These are phyloP conservation scores for Discostella stelligera DNA, from an alignment of 352 stramenopile species.

Conservation along the genomic window DNA sequence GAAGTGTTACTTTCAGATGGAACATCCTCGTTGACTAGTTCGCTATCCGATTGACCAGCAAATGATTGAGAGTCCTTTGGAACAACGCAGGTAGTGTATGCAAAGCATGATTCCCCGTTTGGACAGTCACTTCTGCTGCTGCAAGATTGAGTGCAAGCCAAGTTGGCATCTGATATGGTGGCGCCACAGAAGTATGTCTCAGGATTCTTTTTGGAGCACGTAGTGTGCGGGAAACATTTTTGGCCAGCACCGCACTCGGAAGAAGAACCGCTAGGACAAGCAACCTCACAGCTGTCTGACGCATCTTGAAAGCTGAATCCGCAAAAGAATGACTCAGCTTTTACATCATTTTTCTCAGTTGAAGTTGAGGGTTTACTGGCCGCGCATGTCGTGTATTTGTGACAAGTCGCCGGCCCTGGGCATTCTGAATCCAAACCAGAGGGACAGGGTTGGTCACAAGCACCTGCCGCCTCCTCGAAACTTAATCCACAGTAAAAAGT, in stretches of 20 bases:
- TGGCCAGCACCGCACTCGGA: slow-evolving; percentile 28
- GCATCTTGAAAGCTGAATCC: slow-evolving; percentile 34
- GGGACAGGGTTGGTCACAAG: slow-evolving; percentile 30
- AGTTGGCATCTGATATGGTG: slow-evolving; percentile 16
- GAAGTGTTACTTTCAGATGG: neutral
- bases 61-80: neutral
- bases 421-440: slow-evolving; percentile 39
- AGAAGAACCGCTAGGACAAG: slow-evolving; percentile 21
- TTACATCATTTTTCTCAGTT: neutral
- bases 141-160: slow-evolving; percentile 23
- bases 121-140: slow-evolving; percentile 20
- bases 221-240: slow-evolving; percentile 28
- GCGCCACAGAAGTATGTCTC: slow-evolving; percentile 41
- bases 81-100: slow-evolving; percentile 26
- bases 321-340: slow-evolving; percentile 20
- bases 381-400: slow-evolving; percentile 53
- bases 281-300: slow-evolving; percentile 11
- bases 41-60: neutral
- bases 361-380: slow-evolving; percentile 24
- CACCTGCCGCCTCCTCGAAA: slow-evolving; percentile 43
- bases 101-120: slow-evolving; percentile 18
- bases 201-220: slow-evolving; percentile 11
- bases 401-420: slow-evolving; percentile 25
- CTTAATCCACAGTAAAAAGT: slow-evolving; percentile 46
- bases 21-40: neutral